Conservation (phyloP, 2,329 filamentous ascomycete species). For the Penicillium sp. region DNA sequence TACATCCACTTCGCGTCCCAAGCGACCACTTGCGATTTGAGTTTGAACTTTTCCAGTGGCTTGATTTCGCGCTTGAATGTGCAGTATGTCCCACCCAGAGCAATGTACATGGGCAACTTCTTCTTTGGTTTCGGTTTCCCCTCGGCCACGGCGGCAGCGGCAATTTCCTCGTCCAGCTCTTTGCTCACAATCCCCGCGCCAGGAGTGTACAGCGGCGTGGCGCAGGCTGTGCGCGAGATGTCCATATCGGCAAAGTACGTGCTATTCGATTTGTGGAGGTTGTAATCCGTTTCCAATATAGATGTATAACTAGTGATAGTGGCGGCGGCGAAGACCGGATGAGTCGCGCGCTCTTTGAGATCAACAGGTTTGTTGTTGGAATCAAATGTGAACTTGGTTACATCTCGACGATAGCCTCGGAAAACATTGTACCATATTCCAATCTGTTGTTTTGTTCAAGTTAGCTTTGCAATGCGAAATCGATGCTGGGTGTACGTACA, state of each 20-base stretch:
- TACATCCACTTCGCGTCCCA: slow-evolving; percentile 85
- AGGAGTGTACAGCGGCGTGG: slow-evolving; percentile 63
- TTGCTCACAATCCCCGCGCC: slow-evolving; percentile 53
- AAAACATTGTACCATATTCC: slow-evolving; percentile 58
- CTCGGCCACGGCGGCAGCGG: slow-evolving; percentile 48
- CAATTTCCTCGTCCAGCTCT: slow-evolving; percentile 51
- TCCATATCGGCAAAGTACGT: slow-evolving; percentile 89
- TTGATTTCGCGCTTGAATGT: slow-evolving; percentile 71
- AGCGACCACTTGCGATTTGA: slow-evolving; percentile 65
- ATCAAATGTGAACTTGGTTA: slow-evolving; percentile 23
- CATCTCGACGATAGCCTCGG: slow-evolving; percentile 51
- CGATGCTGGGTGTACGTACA: slow-evolving; percentile 44
- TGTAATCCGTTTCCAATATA: slow-evolving; percentile 78
- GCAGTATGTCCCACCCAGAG: slow-evolving; percentile 69
- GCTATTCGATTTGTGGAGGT: slow-evolving; percentile 75
- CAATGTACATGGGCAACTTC: slow-evolving; percentile 54
- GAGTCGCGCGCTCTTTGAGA: slow-evolving; percentile 35
- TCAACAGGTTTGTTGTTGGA: slow-evolving; percentile 25
- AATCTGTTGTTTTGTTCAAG: slow-evolving; percentile 39
- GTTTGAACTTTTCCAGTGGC: slow-evolving; percentile 66
- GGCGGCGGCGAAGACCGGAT: slow-evolving; percentile 69
- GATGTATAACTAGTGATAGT: slow-evolving; percentile 65
- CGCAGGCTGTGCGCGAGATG: slow-evolving; percentile 73
- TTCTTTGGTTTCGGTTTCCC: slow-evolving; percentile 45
- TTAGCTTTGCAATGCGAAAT: slow-evolving; percentile 1